A percentile compares a stretch with the other conserved stretches of the same genome.
Conservation (phyloP, 2,329 filamentous ascomycete genomes). For the Plenodomus tracheiphilus region DNA sequence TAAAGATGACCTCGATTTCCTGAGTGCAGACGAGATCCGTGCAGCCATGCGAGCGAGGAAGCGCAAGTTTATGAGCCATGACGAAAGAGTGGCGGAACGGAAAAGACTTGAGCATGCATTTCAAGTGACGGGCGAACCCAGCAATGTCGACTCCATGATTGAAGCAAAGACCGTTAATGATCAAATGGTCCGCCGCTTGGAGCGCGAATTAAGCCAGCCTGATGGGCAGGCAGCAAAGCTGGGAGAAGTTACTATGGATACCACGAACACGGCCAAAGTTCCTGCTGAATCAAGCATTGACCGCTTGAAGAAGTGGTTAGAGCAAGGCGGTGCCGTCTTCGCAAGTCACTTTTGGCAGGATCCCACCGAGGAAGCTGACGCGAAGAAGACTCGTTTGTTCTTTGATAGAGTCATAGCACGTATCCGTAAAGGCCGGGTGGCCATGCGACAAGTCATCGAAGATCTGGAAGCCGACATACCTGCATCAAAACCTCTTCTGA, state of each 20-base stretch:
- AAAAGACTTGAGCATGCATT: conserved; percentile 36
- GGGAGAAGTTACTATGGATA: neutral
- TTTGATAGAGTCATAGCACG: conserved; percentile 23
- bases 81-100: conserved; percentile 18
- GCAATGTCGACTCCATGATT: conserved; percentile 23
- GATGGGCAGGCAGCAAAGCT: conserved; percentile 3
- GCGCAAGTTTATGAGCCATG: conserved; percentile 6
- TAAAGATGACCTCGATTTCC: conserved; percentile 46
- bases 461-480: conserved; percentile 33
- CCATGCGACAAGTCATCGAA: conserved; percentile 26
- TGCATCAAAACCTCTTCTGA: conserved; percentile 26
- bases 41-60: conserved; percentile 45
- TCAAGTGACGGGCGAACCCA: conserved; percentile 6
- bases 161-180: conserved; percentile 34
- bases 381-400: conserved; percentile 21
- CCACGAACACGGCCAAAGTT: neutral
- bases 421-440: conserved; percentile 24
- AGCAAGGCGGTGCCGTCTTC: conserved; percentile 27
- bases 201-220: conserved; percentile 21
- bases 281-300: conserved; percentile 30
- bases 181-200: conserved; percentile 30
- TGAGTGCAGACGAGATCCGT: conserved; percentile 49
- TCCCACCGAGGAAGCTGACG: conserved; percentile 31
- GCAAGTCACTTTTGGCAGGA: conserved; percentile 39
- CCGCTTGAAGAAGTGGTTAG: conserved; percentile 35